Evolutionary conservation across 768 basidiomycete species (phyloP).

Genomic region (Termitomyces heimii): DNA sequence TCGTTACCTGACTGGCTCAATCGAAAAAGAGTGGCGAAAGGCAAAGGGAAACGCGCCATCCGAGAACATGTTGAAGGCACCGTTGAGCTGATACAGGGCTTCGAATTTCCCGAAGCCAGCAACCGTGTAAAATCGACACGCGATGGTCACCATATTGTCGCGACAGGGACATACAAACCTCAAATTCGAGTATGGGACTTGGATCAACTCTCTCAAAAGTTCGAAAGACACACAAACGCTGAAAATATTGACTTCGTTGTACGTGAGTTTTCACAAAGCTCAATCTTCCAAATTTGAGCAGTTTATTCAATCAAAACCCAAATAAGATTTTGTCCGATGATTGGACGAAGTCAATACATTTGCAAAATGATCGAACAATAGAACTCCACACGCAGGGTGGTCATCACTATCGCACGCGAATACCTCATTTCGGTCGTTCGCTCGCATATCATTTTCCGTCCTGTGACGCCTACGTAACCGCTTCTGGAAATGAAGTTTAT

Average conservation of each 20-base stretch:
- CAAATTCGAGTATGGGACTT: constrained; percentile 96
- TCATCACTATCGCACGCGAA: constrained; percentile 86
- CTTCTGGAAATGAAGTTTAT: constrained; percentile 83
- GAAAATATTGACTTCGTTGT: constrained; percentile 99
- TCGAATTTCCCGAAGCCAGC: constrained; percentile 96
- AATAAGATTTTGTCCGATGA: constrained; percentile 88
- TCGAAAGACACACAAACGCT: constrained; percentile 91
- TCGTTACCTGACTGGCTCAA: constrained; percentile 95
- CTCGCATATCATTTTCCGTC: constrained; percentile 92
- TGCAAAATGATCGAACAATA: constrained; percentile 93
- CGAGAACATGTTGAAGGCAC: constrained; percentile 78
- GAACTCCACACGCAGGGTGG: constrained; percentile 94
- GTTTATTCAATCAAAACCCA: not conserved
- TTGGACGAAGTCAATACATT: constrained; percentile 97
- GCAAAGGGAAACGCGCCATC: constrained; percentile 59
- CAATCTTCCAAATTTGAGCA: constrained; percentile 2
- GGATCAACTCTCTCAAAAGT: constrained; percentile 87
- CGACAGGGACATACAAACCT: constrained; percentile 97
- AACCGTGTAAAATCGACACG: constrained; percentile 86
- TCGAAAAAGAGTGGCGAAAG: constrained; percentile 55
- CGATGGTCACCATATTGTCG: constrained; percentile 89
- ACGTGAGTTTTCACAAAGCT: constrained; percentile 44
- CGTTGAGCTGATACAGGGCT: constrained; percentile 90
- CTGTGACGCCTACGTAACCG: constrained; percentile 84
- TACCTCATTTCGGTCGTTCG: constrained; percentile 91